Evolutionary conservation across 2,329 filamentous ascomycete species (phyloP), one percentile per base, ranked within the genome.

Genomic region (Diaporthe velutina): DNA sequence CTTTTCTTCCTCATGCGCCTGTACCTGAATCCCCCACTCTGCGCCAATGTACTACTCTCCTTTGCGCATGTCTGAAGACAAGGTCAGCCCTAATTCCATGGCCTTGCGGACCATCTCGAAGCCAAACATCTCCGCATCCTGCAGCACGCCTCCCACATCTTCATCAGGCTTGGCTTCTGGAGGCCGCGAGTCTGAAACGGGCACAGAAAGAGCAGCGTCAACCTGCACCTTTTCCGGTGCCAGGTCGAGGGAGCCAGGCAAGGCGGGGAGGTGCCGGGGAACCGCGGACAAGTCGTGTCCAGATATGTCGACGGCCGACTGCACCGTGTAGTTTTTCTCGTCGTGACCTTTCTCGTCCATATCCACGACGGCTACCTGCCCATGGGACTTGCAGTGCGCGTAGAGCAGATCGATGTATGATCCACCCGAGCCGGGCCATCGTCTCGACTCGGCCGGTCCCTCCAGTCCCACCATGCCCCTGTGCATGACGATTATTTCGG

Each of bases 71-170:
- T 8, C 57, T 13, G 33, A 13, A 17, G 22, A 38, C 22, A 15
- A 25, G n/a, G 5, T 10, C 6, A 60, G 5, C 2, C 57, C 57
- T 3, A 60, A 35, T 35, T 60, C 12, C 57, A 60, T 38, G 0
- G 57, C 57, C 57, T 60, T 60, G 33, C 13, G 40, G 10, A 60
- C 35, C 57, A 60, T 60, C 57, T 60, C 33, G 15, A 40, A 60
- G 12, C 33, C 12, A 40, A 60, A 40, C 3, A 9, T 4, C 6
- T 10, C 57, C 2, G 22, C n/a, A 7, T 10, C 1, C 17, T n/a
- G 22, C 12, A 40, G 40, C 54, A 57, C 35, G 19, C 4, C 9
- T 28, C 5, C 57, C 8, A 25, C 22, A 25, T n/a, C 35, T 4
- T 25, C 12, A 15, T 25, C 22, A 25, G 9, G 30, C 1, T 15